Conservation (phyloP, 2,329 filamentous ascomycete species). For the Trichoderma sp. region DNA sequence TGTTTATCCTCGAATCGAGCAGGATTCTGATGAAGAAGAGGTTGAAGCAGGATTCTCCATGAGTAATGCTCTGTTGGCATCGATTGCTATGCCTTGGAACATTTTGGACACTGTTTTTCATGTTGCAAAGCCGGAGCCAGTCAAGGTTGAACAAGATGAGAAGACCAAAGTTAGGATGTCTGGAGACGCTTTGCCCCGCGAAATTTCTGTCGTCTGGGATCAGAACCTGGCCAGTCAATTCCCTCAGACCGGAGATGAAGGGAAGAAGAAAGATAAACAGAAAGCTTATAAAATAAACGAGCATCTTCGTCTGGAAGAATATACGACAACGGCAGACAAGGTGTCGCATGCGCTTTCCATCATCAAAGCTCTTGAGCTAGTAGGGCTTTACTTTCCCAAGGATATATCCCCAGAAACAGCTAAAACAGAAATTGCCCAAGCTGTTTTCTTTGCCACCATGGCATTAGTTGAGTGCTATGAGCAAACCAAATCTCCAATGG, state of each 20-base stretch:
- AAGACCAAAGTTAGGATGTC: background rate
- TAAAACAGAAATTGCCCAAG: conserved; percentile 21
- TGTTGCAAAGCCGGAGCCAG: conserved; percentile 6
- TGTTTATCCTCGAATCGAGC: conserved; percentile 6
- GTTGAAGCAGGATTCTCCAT: conserved; percentile 1
- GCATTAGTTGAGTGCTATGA: conserved; percentile 9
- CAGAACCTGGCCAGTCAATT: background rate
- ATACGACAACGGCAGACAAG: background rate
- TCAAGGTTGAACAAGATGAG: background rate
- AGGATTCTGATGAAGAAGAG: background rate
- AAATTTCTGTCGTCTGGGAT: conserved; percentile 14
- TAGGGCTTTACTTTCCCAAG: conserved; percentile 18
- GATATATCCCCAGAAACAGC: conserved; percentile 24
- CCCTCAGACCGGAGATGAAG: background rate
- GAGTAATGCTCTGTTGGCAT: background rate
- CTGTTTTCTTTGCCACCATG: conserved; percentile 19
- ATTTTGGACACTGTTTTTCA: conserved; percentile 16
- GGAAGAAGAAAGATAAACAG: background rate
- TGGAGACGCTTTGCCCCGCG: background rate
- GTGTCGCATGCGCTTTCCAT: conserved; percentile 16
- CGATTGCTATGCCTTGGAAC: conserved; percentile 23
- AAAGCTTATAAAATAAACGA: conserved; percentile 7
- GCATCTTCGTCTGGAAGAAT: background rate
- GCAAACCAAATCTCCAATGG: background rate
- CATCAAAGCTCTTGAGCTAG: conserved; percentile 18